phyloP scores from a whole-genome alignment of 1,284 basidiomycete genomes.

The Boletus putidus region DNA sequence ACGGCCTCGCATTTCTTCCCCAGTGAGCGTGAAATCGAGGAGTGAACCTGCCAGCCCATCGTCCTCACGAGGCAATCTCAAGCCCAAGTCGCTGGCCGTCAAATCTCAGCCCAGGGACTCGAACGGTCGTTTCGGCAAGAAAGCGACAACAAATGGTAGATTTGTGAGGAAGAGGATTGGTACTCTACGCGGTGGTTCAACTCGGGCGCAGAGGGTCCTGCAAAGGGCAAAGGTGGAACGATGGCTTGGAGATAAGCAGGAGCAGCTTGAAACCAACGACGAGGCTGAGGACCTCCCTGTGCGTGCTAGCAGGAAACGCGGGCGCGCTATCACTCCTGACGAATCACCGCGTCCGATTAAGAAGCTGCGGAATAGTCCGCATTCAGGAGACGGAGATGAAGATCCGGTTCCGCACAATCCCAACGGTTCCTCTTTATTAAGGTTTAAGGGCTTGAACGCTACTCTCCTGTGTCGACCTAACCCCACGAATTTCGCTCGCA shows the following conservation, averaged over 20 bases:
- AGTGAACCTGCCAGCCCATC: conserved; percentile 32
- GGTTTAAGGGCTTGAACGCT: conserved; percentile 38
- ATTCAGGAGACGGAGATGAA: conserved; percentile 33
- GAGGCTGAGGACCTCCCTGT: conserved; percentile 20
- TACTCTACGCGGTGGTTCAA: conserved; percentile 28
- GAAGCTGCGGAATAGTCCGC: conserved; percentile 27
- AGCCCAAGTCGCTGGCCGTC: conserved; percentile 49
- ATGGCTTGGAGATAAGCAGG: conserved; percentile 36
- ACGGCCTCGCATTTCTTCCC: conserved; percentile 23
- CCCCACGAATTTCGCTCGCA: conserved; percentile 39
- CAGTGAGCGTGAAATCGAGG: conserved; percentile 27
- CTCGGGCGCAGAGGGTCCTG: conserved; percentile 45
- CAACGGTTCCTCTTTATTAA: conserved; percentile 30
- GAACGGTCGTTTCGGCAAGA: conserved; percentile 54
- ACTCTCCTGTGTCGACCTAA: conserved; percentile 38
- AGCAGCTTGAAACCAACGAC: conserved; percentile 24
- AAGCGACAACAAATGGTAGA: conserved; percentile 52
- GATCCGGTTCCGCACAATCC: conserved; percentile 33
- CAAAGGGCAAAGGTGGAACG: conserved; percentile 44
- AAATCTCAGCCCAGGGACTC: conserved; percentile 51
- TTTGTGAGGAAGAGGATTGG: conserved; percentile 43
- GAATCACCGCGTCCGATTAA: conserved; percentile 31
- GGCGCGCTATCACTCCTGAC: conserved; percentile 25
- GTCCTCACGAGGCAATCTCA: conserved; percentile 33
- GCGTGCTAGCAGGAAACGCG: conserved; percentile 31